Conservation (phyloP, 106 monocot species). For the Gastrodia elata region DNA sequence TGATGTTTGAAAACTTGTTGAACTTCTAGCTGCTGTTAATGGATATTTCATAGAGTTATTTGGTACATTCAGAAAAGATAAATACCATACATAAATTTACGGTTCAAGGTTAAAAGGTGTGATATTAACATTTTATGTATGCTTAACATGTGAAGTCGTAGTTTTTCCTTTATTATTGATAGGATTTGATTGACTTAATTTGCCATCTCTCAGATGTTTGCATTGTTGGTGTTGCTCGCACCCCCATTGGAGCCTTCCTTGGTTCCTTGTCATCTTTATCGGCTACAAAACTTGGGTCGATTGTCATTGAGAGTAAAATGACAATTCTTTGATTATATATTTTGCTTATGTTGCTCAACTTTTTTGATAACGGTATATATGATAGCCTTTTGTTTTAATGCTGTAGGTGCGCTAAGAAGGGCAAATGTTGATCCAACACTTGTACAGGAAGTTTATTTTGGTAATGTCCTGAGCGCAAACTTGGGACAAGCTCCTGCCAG, state of each 20-base stretch:
- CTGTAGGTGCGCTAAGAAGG: conserved; percentile 64
- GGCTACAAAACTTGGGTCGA: conserved; percentile 95
- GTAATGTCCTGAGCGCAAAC: conserved; percentile 98
- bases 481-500: conserved; percentile 97
- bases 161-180: neutral
- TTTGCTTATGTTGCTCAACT: neutral
- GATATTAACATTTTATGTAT: neutral
- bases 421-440: conserved; percentile 86
- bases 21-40: neutral
- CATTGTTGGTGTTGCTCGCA: conserved; percentile 88
- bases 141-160: neutral
- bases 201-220: conserved; percentile 64
- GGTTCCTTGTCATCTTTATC: conserved; percentile 83
- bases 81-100: neutral
- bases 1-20: neutral
- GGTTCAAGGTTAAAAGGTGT: neutral
- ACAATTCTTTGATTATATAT: neutral
- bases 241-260: conserved; percentile 96
- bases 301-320: conserved; percentile 68
- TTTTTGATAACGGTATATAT: neutral
- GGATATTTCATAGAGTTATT: neutral
- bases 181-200: neutral
- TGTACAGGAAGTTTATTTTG: conserved; percentile 97
- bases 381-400: neutral
- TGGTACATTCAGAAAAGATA: neutral